A percentile compares a stretch with the other conserved stretches of the same genome.
phyloP scores from a whole-genome alignment of 2,329 filamentous ascomycete species.

The Talaromyces rugulosus region DNA sequence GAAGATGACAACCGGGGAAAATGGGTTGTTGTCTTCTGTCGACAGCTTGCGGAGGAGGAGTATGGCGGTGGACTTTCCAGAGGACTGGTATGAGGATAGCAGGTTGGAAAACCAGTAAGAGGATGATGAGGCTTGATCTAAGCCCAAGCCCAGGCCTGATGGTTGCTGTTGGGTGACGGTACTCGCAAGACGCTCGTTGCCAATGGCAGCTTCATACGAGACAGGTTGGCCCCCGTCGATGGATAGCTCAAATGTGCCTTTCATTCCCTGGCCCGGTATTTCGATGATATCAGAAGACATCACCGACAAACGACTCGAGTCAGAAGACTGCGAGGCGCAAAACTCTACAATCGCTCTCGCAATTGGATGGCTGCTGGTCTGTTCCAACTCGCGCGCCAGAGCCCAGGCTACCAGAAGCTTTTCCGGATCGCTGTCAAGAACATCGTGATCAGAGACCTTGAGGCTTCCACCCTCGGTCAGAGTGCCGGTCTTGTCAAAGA shows the following conservation, averaged over 20 bases:
- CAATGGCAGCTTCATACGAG: conserved; percentile 49
- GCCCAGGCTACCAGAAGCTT: conserved; percentile 41
- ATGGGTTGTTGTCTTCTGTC: conserved; percentile 15
- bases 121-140: conserved; percentile 11
- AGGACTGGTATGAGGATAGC: conserved; percentile 36
- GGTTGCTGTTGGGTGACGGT: conserved; percentile 24
- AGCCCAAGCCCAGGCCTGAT: neutral
- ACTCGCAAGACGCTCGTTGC: conserved; percentile 53
- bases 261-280: conserved; percentile 55
- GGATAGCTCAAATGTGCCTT: conserved; percentile 45
- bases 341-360: conserved; percentile 52
- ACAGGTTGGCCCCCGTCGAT: conserved; percentile 14
- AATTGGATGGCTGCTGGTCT: conserved; percentile 58
- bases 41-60: conserved; percentile 32
- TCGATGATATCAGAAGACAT: conserved; percentile 46
- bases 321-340: conserved; percentile 30
- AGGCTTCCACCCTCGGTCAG: conserved; percentile 64
- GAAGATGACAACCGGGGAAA: conserved; percentile 59
- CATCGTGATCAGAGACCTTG: conserved; percentile 50
- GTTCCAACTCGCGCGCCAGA: conserved; percentile 50
- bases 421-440: conserved; percentile 29
- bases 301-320: conserved; percentile 17
- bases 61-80: conserved; percentile 43
- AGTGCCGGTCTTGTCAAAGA: conserved; percentile 88
- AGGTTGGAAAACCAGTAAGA: conserved; percentile 29